Conservation (phyloP, 495 filamentous ascomycete species). For the Lophium mytilinum region DNA sequence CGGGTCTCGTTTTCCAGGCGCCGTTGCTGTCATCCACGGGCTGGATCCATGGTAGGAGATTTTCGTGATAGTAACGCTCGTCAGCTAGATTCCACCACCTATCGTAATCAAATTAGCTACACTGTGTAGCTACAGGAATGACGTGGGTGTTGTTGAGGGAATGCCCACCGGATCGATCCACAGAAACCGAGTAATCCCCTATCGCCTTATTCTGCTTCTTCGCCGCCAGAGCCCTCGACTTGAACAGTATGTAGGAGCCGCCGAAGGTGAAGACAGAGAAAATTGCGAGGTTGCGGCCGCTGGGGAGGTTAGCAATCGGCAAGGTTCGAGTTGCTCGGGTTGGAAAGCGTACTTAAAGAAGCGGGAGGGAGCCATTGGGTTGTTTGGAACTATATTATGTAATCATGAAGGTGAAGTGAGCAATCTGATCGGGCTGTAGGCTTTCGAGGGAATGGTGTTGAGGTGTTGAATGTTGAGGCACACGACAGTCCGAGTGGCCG, state of each 20-base stretch:
- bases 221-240: slow-evolving; percentile 3
- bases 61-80: not conserved
- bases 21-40: not conserved
- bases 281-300: slow-evolving; percentile 11
- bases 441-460: not conserved
- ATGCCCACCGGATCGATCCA: slow-evolving; percentile 6
- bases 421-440: not conserved
- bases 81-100: slow-evolving; percentile 5
- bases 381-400: not conserved
- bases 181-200: slow-evolving; percentile 3
- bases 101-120: not conserved
- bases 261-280: slow-evolving; percentile 7
- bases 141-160: not conserved
- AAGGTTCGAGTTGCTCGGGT: not conserved
- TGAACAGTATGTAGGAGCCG: slow-evolving; percentile 6
- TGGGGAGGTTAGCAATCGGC: not conserved
- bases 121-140: not conserved
- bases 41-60: too few relatives aligned
- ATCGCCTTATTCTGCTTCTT: slow-evolving; percentile 1
- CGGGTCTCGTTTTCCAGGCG: not conserved
- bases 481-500: not conserved
- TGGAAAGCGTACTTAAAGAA: slow-evolving; percentile 3
- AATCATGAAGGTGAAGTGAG: not conserved
- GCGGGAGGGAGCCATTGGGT: slow-evolving; percentile 3
- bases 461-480: not conserved